Conservation (phyloP, 768 basidiomycete genomes). For the Amanita pallidorosea region DNA sequence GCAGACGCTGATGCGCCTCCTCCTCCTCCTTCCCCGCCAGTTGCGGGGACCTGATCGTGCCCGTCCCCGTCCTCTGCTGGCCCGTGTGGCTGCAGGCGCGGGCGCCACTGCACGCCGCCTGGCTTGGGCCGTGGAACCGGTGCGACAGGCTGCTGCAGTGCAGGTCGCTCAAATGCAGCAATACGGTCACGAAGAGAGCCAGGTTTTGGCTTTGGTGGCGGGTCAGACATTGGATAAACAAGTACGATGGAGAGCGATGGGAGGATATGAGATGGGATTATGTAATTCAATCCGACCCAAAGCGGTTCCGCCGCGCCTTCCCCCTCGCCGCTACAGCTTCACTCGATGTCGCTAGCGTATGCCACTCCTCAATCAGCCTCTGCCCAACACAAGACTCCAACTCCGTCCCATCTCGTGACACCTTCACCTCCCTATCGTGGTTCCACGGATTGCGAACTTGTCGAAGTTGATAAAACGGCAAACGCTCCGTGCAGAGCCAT, state of each 20-base stretch:
- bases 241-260: not conserved
- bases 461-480: slow-evolving; percentile 69
- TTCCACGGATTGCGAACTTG: slow-evolving; percentile 93
- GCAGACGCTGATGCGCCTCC: not conserved
- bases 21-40: not conserved
- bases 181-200: slow-evolving; percentile 83
- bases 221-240: slow-evolving; percentile 39
- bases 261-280: not conserved
- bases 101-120: slow-evolving; percentile 62
- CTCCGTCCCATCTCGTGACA: slow-evolving; percentile 87
- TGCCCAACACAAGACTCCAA: slow-evolving; percentile 72
- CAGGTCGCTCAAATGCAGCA: slow-evolving; percentile 74
- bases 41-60: not conserved
- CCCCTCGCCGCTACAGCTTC: not conserved
- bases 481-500: slow-evolving; percentile 62
- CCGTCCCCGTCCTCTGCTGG: slow-evolving; percentile 16
- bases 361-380: slow-evolving; percentile 63
- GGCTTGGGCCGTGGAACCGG: slow-evolving; percentile 59
- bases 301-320: not conserved
- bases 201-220: slow-evolving; percentile 47
- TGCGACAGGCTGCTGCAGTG: slow-evolving; percentile 27
- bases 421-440: slow-evolving; percentile 69
- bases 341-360: slow-evolving; percentile 9
- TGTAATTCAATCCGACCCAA: not conserved
- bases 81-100: slow-evolving; percentile 42